Evolutionary conservation across 495 filamentous ascomycete species (phyloP).

Genomic region (Stereocaulon alpinum): DNA sequence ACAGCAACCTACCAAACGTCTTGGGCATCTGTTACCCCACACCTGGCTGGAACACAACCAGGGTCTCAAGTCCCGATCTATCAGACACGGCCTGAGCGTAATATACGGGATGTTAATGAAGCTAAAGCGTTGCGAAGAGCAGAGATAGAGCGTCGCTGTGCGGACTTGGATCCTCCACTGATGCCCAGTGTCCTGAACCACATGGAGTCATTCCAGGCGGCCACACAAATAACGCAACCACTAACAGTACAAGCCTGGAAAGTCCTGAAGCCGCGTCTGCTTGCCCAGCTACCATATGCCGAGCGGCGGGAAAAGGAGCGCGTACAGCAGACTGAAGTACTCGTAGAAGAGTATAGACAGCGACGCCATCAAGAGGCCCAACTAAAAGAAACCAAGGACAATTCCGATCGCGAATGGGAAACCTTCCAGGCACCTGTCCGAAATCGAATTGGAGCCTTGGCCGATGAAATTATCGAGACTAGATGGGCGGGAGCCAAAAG

Average conservation of each 20-base stretch:
- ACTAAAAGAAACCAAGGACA: constrained; percentile 47
- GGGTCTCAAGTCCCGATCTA: constrained; percentile 4
- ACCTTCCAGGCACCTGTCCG: constrained; percentile 54
- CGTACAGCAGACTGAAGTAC: constrained; percentile 29
- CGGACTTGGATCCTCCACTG: constrained; percentile 51
- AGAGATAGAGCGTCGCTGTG: constrained; percentile 59
- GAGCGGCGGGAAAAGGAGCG: constrained; percentile 43
- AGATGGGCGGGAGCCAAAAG: constrained; percentile 46
- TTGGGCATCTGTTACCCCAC: neutral
- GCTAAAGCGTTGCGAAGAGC: constrained; percentile 47
- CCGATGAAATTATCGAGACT: constrained; percentile 53
- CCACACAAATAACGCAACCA: constrained; percentile 52
- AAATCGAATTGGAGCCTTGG: constrained; percentile 45
- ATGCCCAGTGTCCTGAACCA: constrained; percentile 45
- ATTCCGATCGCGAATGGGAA: constrained; percentile 55
- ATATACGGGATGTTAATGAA: constrained; percentile 38
- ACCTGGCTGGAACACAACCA: neutral
- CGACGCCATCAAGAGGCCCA: constrained; percentile 34
- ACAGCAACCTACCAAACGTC: constrained; percentile 13
- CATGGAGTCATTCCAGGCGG: constrained; percentile 60
- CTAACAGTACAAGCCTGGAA: constrained; percentile 57
- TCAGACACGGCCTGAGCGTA: constrained; percentile 29
- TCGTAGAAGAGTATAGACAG: constrained; percentile 36
- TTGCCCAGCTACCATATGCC: constrained; percentile 50
- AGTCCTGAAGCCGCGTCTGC: constrained; percentile 50